Evolutionary conservation across 1,284 basidiomycete genomes (phyloP), one percentile per base, ranked within the genome.

Genomic region (Naganishia cerealis): DNA sequence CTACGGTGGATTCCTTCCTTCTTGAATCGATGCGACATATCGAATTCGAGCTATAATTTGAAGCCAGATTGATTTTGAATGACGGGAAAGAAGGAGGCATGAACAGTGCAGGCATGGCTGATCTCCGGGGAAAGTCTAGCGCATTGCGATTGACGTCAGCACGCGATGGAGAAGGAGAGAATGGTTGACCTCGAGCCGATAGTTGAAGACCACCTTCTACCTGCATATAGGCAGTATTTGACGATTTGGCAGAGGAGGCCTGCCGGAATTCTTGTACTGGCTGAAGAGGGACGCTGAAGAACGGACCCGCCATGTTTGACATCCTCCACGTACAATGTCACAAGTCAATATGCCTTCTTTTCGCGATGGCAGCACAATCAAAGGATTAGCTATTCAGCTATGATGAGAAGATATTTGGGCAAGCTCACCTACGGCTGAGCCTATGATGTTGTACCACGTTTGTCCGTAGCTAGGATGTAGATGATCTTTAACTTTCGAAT

Each of bases 41-140:
- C 7, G 61, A 63, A 12, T 46, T 54, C 9, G 61, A 63, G 61
- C 61, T 63, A 39, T 63, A 63, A 39, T 54, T 50, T 2, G 61
- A 54, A 16, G 61, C 48, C 24, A 63, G 48, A 63, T 63, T 54
- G 15, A 63, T 63, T 12, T 38, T 50, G 38, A 63, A 63, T 13
- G 61, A 63, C 7, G 61, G 61, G 48, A 63, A 63, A 13, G 61
- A 63, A 26, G 61, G 36, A 33, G 61, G 61, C 52, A 63, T 52
- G 38, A 63, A 26, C n/a, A 50, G 61, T n/a, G 54, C 26, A 54
- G 61, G 61, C 50, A 63, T 42, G n/a, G 61, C 54, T 13, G 61
- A 63, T 10, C 50, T 50, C n/a, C 61, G 61, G 43, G 50, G 7
- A 26, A 63, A 16, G 8, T 63, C 50, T 1, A 38, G 50, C 7